These are phyloP conservation scores for Kluyveromyces marxianus DNA, from an alignment of 1,139 yeast species.

Conservation along the genomic window DNA sequence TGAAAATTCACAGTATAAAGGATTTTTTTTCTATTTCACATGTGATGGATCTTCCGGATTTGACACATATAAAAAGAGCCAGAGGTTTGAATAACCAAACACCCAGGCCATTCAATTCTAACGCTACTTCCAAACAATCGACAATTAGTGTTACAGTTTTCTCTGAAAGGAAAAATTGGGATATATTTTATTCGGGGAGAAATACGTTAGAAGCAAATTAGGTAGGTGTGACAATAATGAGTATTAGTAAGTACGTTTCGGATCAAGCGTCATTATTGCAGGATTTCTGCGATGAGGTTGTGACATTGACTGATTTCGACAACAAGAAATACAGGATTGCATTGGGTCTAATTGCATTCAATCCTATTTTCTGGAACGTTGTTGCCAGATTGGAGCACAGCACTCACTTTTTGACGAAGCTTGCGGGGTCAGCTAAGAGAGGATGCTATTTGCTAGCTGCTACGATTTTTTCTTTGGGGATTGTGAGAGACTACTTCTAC, in stretches of 20 bases:
- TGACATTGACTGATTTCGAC: slow-evolving; percentile 11
- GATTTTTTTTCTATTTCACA: no score
- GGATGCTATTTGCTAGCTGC: slow-evolving; percentile 84
- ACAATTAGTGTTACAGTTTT: no score
- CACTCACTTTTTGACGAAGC: slow-evolving; percentile 63
- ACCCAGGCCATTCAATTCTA: no score
- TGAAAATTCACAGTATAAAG: no score
- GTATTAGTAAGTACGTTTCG: not conserved
- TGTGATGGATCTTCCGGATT: no score
- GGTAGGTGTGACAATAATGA: not conserved
- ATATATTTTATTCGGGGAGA: no score
- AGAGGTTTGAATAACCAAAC: no score
- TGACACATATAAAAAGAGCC: no score
- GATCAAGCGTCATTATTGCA: not conserved
- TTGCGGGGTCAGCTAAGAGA: slow-evolving; percentile 55
- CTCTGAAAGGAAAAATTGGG: no score
- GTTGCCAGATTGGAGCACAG: slow-evolving; percentile 83
- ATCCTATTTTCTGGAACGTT: slow-evolving; percentile 92
- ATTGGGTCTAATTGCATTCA: slow-evolving; percentile 64
- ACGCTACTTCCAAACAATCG: no score
- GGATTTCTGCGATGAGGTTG: not conserved
- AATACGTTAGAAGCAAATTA: no score
- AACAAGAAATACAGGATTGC: slow-evolving; percentile 31
- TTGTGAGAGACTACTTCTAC: slow-evolving; percentile 71
- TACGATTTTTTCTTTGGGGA: slow-evolving; percentile 77